Base-by-base conservation (phyloP, 352 stramenopile species). In the Phytophthora meadii region DNA sequence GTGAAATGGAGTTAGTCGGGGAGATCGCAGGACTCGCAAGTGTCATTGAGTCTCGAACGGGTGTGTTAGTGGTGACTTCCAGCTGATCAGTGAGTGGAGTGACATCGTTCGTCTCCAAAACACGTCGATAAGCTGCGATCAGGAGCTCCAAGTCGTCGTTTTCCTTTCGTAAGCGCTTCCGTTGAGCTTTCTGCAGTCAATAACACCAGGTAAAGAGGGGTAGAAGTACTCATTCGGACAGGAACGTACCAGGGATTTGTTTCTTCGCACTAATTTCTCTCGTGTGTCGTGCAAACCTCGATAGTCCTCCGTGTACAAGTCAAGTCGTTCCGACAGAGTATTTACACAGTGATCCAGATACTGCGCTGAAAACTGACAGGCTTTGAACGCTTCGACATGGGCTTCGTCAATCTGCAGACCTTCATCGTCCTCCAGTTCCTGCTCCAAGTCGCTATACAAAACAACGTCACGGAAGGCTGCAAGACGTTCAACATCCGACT, bases 341-440 rank as follows among this genome's bases (percentile, higher is more conserved):
- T 76, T 49, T 1, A 90, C 70, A 37, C 86, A 94, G 17, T 88
- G 73, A 15, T 82, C 72, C 1, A 94, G 57, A 61, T 94, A 94
- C 57, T 94, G 86, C 1, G 79, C 77, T 8, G 86, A 87, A 14
- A 86, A 76, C 44, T 93, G 84, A 7, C 66, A 77, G 37, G 82
- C 15, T 34, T 76, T 74, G 48, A 93, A 92, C 1, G 86, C 82
- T 11, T 62, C 41, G 5, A 83, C 32, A 17, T 89, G 66, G 22
- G 62, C 66, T 11, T 87, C 70, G 27, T 93, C 57, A 5, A 93
- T 74, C 27, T 81, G 64, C 1, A 94, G 62, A 5, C 71, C 72
- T 15, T 81, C 70, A 41, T 89, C 74, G 1, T 84, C 60, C 10
- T 82, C 58, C 24, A 90, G 57, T 34, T 90, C 81, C n/a, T 28